A percentile compares a stretch with the other conserved stretches of the same genome.
These are phyloP conservation scores for Acanthamoeba culbertsoni DNA, from an alignment of 208 protist species.

Conservation along the genomic window DNA sequence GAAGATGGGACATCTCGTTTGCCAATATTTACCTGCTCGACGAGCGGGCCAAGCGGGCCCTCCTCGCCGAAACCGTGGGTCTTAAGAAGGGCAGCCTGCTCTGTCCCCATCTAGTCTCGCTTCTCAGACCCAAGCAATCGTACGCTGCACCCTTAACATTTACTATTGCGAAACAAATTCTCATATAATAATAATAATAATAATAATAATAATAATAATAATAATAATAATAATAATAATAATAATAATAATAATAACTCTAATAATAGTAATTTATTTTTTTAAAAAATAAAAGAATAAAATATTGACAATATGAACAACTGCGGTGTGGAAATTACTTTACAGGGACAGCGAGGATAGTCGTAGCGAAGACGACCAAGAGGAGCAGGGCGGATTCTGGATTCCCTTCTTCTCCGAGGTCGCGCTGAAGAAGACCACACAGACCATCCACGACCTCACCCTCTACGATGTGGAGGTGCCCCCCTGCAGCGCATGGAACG, in stretches of 20 bases:
- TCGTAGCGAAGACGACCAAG: conserved; percentile 15
- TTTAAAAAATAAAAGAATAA: too few species aligned
- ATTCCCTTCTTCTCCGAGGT: conserved; percentile 30
- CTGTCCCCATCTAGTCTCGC: not conserved
- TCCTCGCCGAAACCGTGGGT: conserved; percentile 5
- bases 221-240: too few species aligned
- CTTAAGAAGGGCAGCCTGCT: conserved; percentile 24
- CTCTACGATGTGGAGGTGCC: not conserved
- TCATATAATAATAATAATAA: too few species aligned
- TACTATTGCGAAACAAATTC: too few species aligned
- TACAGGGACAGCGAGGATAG: conserved; percentile 22
- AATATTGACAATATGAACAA: too few species aligned
- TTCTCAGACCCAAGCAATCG: not conserved
- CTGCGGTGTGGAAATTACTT: not conserved
- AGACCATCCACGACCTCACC: not conserved
- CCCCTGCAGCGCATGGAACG: conserved; percentile 19
- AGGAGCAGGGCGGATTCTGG: conserved; percentile 24
- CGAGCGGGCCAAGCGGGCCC: not conserved
- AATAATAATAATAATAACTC: too few species aligned
- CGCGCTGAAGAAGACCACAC: not conserved
- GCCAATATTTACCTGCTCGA: conserved; percentile 33
- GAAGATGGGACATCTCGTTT: conserved; percentile 49
- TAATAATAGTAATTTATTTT: too few species aligned
- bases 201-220: too few species aligned
- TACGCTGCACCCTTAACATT: not conserved